Base-by-base conservation (phyloP, 2,329 filamentous ascomycete genomes). In the Cladosporium sp. region DNA sequence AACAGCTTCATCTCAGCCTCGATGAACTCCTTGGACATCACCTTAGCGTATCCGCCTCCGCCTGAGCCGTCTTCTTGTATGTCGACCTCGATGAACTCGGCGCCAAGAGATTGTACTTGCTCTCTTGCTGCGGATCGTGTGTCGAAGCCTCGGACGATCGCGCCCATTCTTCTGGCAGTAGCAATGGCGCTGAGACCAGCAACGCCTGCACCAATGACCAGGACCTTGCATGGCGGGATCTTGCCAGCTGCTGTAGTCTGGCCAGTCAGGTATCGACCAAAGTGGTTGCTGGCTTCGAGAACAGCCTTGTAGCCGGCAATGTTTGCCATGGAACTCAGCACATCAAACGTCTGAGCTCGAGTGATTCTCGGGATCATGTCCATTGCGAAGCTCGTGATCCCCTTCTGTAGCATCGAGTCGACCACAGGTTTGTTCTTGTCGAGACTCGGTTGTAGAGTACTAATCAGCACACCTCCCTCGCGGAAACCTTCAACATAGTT, bases 301-400 rank as follows among this genome's bases (percentile, higher is more conserved):
- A 96, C 91, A 48, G 92, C 93, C 78, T 96, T 96, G 80, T 97
- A 97, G 0, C 93, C 93, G 25, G 92, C 91, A 79, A 96, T 96
- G 72, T 96, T 96, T 67, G 93, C 92, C 93, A 96, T 96, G 11
- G 91, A 95, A 76, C 91, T 86, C 64, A 96, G 83, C 0, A 92
- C 92, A 78, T 96, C 92, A 72, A 96, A 96, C 0, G 91, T 88
- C 76, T 96, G 93, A 1, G 93, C 92, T 56, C 93, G 87, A 1
- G 92, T 96, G 71, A 96, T 96, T 48, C 93, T 88, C 18, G 93
- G 93, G 61, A 97, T 90, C 88, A 93, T 90, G 75, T 97, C 93
- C 92, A 97, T 96, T 25, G 93, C 92, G 75, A 97, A 95, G 18
- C 87, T 82, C 0, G 91, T 96, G 1, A 89, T 88, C 30, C 89